Evolutionary conservation across 352 stramenopile species (phyloP), one percentile per base, ranked within the genome.

Genomic region (Phytophthora citricola): DNA sequence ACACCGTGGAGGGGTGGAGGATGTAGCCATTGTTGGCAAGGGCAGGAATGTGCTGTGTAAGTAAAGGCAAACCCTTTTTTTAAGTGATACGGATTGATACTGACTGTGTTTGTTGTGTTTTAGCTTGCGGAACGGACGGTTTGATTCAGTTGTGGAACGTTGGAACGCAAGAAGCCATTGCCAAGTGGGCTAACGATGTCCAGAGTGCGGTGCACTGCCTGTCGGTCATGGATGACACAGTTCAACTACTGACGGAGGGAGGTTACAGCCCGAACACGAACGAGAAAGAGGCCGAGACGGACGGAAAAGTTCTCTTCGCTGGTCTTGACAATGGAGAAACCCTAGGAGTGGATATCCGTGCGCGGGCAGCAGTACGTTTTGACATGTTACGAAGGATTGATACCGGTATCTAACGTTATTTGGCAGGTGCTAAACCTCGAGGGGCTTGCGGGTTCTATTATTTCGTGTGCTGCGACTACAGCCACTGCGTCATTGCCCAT

Each of bases 31-130:
- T 47, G 51, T 94, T 41, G 85, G 85, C 38, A 72, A 72, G 40
- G 85, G 85, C 22, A 71, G 78, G 20, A 90, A 94, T 46, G 80
- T 94, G 26, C 48, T 89, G n/a, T 94, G 85, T 93, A 75, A 62
- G 79, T 79, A 7, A 20, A 27, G 34, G 36, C 61, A 36, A 36
- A 61, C 46, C 6, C 53, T 55, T 49, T 44, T 24, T 9, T 26
- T 3, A 17, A 27, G 38, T 29, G 1, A 32, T 53, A 26, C 49
- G 49, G 14, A 45, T 40, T 45, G 20, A 20, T 51, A 10, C 5
- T 47, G 7, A 15, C 57, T 49, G 1, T 40, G 11, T 57, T 43
- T 17, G 60, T 31, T 12, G n/a, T 71, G 43, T n/a, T 66, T 8
- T 54, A 93, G 85, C 85, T 1, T 89, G 78, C 17, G 82, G 71